Base-by-base conservation (phyloP, 768 basidiomycete species). In the Neoboletus brunneissimus region DNA sequence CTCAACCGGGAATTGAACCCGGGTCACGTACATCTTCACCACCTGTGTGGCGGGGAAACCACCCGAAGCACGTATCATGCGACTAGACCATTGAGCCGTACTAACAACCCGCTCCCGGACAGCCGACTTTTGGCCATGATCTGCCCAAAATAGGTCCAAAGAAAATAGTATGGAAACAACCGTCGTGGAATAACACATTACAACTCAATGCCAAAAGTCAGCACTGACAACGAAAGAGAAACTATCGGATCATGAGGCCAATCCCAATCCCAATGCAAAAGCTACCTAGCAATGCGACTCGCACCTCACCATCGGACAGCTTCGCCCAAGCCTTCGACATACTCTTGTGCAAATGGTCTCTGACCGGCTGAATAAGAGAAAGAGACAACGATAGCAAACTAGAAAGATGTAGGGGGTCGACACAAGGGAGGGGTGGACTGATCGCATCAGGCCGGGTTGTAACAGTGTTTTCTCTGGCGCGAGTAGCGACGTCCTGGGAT, bases 361-460 rank as follows among this genome's bases (percentile, higher is more conserved):
- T 72, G 35, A 76, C 59, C 3, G 85, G 85, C 0, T 74, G 77
- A 10, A 88, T 59, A 25, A 88, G 75, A 10, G 87, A 88, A 27
- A 86, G 55, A 1, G 87, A 83, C 62, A 86, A 80, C 46, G 81
- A 64, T 8, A 89, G 15, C 31, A 89, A 69, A 6, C 85, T 86
- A 1, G 86, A 85, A 35, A 88, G 65, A 65, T 88, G 85, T 16
- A 89, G 69, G 1, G 87, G 88, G 59, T 89, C 87, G 56, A 85
- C 79, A 18, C 69, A 67, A n/a, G 73, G 71, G 15, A 48, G 38
- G 15, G 67, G 55, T 20, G 56, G 54, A 31, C 42, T n/a, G 48
- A 60, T 56, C 25, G 23, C 46, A 38, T 59, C 61, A 27, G 65
- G 61, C 52, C 38, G 62, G 27, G 37, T n/a, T 37, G 60, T 72